A percentile compares a stretch with the other conserved stretches of the same genome.
Conservation (phyloP, 1,284 basidiomycete species). For the Sporisorium iseilematis-ciliati region DNA sequence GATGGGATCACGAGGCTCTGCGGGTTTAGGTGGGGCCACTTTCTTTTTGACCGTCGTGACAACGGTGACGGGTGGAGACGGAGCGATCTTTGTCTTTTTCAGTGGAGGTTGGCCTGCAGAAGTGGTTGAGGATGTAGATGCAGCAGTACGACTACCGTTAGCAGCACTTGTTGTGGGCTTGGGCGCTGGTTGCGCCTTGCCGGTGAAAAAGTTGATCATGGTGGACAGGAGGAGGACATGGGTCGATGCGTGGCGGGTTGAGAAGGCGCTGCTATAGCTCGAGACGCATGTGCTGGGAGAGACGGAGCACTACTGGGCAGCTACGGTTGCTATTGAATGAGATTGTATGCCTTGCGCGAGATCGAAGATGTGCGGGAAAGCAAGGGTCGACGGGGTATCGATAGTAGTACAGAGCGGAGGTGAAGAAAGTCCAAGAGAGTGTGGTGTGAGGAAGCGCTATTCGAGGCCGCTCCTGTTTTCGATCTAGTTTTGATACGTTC, state of each 20-base stretch:
- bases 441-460: neutral
- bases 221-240: neutral
- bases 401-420: slow-evolving; percentile 1
- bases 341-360: neutral
- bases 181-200: slow-evolving; percentile 23
- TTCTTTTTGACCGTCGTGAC: slow-evolving; percentile 45
- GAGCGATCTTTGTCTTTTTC: slow-evolving; percentile 36
- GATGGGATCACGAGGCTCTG: slow-evolving; percentile 43
- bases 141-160: slow-evolving; percentile 8
- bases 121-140: slow-evolving; percentile 1
- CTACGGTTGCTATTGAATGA: neutral
- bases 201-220: slow-evolving; percentile 55
- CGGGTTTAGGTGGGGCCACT: slow-evolving; percentile 25
- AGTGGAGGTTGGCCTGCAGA: slow-evolving; percentile 13
- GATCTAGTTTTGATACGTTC: neutral
- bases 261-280: neutral
- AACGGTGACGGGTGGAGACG: slow-evolving; percentile 35
- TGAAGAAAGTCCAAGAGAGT: slow-evolving; percentile 1
- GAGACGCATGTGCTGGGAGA: neutral
- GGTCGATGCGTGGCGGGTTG: neutral
- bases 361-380: neutral
- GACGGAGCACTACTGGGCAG: no score
- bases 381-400: neutral
- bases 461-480: no score
- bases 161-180: slow-evolving; percentile 13